Evolutionary conservation across 352 stramenopile species (phyloP).

Genomic region (Globisporangium nagaii): DNA sequence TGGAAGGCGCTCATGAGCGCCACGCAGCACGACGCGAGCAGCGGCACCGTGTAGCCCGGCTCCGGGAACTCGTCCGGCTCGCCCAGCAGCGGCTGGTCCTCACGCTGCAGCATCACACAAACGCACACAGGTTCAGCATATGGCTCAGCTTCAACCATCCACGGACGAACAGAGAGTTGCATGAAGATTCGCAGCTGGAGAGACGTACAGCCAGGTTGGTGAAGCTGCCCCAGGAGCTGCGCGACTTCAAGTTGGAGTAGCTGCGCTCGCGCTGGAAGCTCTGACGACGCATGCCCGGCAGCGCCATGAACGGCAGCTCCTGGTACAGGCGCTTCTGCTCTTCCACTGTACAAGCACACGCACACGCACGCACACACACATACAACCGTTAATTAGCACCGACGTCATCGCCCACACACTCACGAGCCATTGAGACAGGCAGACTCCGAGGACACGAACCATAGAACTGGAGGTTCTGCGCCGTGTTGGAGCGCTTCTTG

Average conservation of each 20-base stretch:
- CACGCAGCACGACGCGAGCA: constrained; percentile 61
- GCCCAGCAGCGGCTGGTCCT: constrained; percentile 65
- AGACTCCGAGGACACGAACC: constrained; percentile 18
- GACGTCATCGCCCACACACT: too few relatives aligned
- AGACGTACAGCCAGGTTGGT: constrained; percentile 45
- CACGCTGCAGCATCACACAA: constrained; percentile 22
- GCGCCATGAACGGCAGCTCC: constrained; percentile 66
- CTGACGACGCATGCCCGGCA: constrained; percentile 63
- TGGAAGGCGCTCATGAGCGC: constrained; percentile 67
- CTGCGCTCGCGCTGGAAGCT: constrained; percentile 69
- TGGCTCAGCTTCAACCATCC: too few relatives aligned
- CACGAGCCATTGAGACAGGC: neutral
- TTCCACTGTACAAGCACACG: constrained; percentile 29
- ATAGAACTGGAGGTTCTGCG: constrained; percentile 77
- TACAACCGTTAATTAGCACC: too few relatives aligned
- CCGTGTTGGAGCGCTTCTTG: constrained; percentile 75
- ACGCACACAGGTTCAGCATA: neutral
- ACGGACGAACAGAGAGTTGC: too few relatives aligned
- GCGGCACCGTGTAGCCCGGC: constrained; percentile 57
- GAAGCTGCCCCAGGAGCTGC: constrained; percentile 53
- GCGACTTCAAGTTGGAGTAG: constrained; percentile 61
- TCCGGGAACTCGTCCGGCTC: constrained; percentile 55
- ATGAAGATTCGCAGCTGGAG: too few relatives aligned
- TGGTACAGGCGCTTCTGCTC: constrained; percentile 72
- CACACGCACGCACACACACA: neutral